Base-by-base conservation (phyloP, 495 filamentous ascomycete genomes). In the Usnea hakonensis region DNA sequence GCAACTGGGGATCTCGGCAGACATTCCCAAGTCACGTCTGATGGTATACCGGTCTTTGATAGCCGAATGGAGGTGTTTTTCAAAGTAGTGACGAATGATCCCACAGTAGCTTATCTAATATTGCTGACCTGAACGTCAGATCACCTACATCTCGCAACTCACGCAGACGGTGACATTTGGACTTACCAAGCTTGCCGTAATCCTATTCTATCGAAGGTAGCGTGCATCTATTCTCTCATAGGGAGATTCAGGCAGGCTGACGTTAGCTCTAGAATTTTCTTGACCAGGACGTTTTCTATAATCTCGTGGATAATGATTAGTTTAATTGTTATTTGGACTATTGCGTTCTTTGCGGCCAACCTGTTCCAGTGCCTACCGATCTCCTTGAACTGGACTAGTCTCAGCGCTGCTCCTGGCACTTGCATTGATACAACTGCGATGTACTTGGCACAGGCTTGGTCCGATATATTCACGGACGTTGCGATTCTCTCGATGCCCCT, bases 101-200 rank as follows among this genome's bases (percentile, higher is more conserved):
- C 35, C 17, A 5, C 2, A 19, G 19, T 21, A 26, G 19, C 13
- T 2, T 52, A 30, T 14, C 5, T 19, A 6, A 32, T 32, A 21
- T 7, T 62, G 21, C n/a, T 14, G 23, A 19, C 21, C 35, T 43
- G 8, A 23, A 10, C 1, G 5, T 35, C 43, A 63, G 61, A 58
- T 63, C 14, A 32, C 35, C 16, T 63, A 30, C 26, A 36, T 44
- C 19, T 58, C 61, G 17, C 61, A 59, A 35, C 19, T 63, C 36
- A 63, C 61, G 14, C 38, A 50, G 41, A 63, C 61, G 3, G 23
- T 63, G 2, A 54, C 61, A 5, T 63, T 63, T 38, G 61, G 61
- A 8, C 57, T 63, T 16, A 63, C 61, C 0, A 63, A 63, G 36
- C 21, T 63, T 14, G 40, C 61, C 14, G 55, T 63, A 5, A 9